Evolutionary conservation across 2,329 filamentous ascomycete species (phyloP).

Genomic region (Trichoderma asperellum): DNA sequence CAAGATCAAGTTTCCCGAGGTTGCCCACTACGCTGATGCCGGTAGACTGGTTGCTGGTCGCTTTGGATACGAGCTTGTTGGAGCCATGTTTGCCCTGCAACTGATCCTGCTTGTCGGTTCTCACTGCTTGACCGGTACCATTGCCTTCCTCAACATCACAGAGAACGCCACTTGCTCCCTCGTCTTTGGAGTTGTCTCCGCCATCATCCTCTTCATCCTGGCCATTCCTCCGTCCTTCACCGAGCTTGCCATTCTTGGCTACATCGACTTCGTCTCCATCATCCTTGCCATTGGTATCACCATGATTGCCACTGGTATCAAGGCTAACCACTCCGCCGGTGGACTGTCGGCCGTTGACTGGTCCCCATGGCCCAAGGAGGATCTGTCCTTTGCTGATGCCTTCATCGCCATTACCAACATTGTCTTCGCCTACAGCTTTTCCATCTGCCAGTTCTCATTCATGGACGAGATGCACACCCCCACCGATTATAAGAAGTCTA

Average conservation of each 20-base stretch:
- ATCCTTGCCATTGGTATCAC: constrained; percentile 65
- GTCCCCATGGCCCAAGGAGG: constrained; percentile 52
- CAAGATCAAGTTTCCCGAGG: constrained; percentile 57
- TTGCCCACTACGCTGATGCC: constrained; percentile 70
- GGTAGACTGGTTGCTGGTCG: constrained; percentile 64
- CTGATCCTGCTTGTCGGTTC: constrained; percentile 71
- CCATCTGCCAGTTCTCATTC: constrained; percentile 56
- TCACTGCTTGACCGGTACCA: constrained; percentile 71
- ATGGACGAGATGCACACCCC: constrained; percentile 60
- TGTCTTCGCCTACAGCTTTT: constrained; percentile 68
- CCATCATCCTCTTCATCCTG: constrained; percentile 50
- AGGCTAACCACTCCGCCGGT: constrained; percentile 39
- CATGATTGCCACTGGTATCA: constrained; percentile 66
- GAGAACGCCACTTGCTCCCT: constrained; percentile 55
- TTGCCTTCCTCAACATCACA: constrained; percentile 69
- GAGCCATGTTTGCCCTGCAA: constrained; percentile 64
- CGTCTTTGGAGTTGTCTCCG: constrained; percentile 51
- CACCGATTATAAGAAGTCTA: constrained; percentile 54
- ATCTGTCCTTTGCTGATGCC: constrained; percentile 55
- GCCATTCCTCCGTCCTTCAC: constrained; percentile 54
- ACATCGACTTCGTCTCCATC: constrained; percentile 65
- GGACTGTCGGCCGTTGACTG: constrained; percentile 43
- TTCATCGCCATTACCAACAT: constrained; percentile 70
- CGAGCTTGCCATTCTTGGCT: constrained; percentile 54
- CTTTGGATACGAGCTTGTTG: constrained; percentile 65